These are phyloP conservation scores for Pyronema domesticum DNA, from an alignment of 495 filamentous ascomycete genomes.

Conservation along the genomic window DNA sequence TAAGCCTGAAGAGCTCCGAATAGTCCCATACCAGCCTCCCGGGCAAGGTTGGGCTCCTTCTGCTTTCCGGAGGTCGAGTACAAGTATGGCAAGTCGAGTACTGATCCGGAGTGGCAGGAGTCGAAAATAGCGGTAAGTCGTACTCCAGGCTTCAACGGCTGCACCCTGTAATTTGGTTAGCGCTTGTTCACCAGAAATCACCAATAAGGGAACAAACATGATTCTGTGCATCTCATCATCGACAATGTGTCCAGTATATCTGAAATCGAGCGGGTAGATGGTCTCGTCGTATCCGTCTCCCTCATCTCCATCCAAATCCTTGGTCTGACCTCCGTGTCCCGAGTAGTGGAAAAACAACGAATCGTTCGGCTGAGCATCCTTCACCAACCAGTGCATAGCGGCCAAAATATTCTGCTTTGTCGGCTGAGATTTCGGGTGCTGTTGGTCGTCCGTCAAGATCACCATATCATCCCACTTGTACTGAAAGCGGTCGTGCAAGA, in stretches of 20 bases:
- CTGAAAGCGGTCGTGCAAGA: slow-evolving; percentile 75
- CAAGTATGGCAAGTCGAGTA: slow-evolving; percentile 89
- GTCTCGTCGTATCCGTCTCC: slow-evolving; percentile 65
- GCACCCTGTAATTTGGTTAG: slow-evolving; percentile 31
- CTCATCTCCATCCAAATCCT: slow-evolving; percentile 55
- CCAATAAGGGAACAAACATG: slow-evolving; percentile 35
- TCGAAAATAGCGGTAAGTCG: slow-evolving; percentile 96
- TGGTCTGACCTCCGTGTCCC: slow-evolving; percentile 93
- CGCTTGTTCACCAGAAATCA: not conserved
- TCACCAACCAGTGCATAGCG: slow-evolving; percentile 97
- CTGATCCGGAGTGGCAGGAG: slow-evolving; percentile 96
- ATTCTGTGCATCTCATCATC: slow-evolving; percentile 98
- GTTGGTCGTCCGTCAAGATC: slow-evolving; percentile 88
- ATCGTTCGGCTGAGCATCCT: slow-evolving; percentile 84
- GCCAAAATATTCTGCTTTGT: slow-evolving; percentile 90
- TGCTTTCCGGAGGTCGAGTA: slow-evolving; percentile 78
- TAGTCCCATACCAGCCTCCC: slow-evolving; percentile 88
- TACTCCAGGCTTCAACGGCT: slow-evolving; percentile 61
- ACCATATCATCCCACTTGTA: slow-evolving; percentile 98
- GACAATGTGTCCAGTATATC: slow-evolving; percentile 76
- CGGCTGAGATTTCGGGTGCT: slow-evolving; percentile 91
- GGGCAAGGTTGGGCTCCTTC: slow-evolving; percentile 95
- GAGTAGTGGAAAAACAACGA: slow-evolving; percentile 98
- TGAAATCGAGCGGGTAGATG: slow-evolving; percentile 93
- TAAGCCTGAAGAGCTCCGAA: slow-evolving; percentile 80